Conservation (phyloP, 108 stramenopile genomes). For the Skeletonema grethae region DNA sequence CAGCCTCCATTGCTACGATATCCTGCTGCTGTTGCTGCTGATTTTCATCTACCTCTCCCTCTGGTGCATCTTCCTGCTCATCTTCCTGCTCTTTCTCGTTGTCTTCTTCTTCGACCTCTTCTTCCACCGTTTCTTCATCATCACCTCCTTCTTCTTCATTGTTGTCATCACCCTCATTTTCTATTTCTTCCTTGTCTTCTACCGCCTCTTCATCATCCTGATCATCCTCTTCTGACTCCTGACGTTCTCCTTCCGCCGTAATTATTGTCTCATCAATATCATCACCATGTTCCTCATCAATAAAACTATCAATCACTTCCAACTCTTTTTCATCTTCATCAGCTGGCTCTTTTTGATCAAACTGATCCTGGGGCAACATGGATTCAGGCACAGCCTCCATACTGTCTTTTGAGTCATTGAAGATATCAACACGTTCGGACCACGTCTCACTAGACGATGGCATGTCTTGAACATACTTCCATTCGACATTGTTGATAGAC, state of each 20-base stretch:
- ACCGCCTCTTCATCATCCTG: neutral
- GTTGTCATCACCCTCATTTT: neutral
- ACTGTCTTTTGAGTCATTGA: neutral
- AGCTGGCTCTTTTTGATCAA: no score
- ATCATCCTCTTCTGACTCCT: no score
- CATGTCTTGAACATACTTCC: neutral
- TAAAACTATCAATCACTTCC: no score
- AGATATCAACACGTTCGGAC: neutral
- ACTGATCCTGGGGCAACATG: no score
- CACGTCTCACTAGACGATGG: neutral
- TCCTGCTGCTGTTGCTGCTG: constrained; percentile 6
- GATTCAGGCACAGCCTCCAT: neutral
- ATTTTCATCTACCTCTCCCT: neutral
- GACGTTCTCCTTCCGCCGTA: no score
- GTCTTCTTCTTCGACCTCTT: neutral
- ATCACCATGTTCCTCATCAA: no score
- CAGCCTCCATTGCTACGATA: neutral
- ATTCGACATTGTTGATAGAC: neutral
- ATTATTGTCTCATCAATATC: no score
- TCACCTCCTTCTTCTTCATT: neutral
- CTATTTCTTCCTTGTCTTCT: neutral
- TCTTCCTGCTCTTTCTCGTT: neutral
- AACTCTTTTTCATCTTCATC: no score
- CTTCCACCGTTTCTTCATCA: neutral
- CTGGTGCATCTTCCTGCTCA: neutral